Evolutionary conservation across 768 basidiomycete species (phyloP).

Genomic region (Chalciporus sphaerocephalus): DNA sequence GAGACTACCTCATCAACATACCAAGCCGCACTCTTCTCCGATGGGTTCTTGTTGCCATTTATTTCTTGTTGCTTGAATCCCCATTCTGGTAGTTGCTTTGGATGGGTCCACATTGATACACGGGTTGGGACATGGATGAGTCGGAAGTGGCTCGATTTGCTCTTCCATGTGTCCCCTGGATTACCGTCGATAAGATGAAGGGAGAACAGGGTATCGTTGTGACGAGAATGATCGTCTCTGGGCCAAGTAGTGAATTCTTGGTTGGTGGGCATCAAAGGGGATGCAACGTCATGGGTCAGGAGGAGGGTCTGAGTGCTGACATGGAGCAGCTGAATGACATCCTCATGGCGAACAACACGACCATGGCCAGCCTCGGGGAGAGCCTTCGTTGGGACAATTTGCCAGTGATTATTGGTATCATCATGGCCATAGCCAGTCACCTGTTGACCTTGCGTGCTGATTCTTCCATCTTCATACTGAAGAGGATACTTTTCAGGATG

Average conservation of each 20-base stretch:
- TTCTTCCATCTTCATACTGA: constrained; percentile 91
- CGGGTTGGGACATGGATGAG: constrained; percentile 85
- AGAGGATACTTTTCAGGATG: constrained; percentile 89
- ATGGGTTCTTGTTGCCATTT: constrained; percentile 91
- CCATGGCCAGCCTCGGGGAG: constrained; percentile 92
- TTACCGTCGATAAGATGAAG: constrained; percentile 67
- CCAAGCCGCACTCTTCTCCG: constrained; percentile 84
- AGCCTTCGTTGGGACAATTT: constrained; percentile 90
- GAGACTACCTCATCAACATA: constrained; percentile 78
- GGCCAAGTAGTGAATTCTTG: constrained; percentile 96
- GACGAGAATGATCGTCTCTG: constrained; percentile 68
- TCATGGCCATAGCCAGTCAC: constrained; percentile 94
- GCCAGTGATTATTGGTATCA: constrained; percentile 95
- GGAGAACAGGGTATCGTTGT: constrained; percentile 88
- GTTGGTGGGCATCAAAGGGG: constrained; percentile 94
- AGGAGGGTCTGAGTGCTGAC: constrained; percentile 78
- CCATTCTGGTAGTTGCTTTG: constrained; percentile 88
- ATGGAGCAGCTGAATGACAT: constrained; percentile 85
- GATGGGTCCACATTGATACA: constrained; percentile 93
- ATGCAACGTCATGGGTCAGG: constrained; percentile 96
- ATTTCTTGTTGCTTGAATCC: constrained; percentile 96
- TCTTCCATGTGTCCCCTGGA: constrained; percentile 84
- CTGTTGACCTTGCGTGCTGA: constrained; percentile 95
- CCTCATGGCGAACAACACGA: constrained; percentile 85
- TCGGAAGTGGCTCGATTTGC: constrained; percentile 89